These are phyloP conservation scores for Boechera retrofracta DNA, from an alignment of 345 rosid genomes.

Conservation along the genomic window DNA sequence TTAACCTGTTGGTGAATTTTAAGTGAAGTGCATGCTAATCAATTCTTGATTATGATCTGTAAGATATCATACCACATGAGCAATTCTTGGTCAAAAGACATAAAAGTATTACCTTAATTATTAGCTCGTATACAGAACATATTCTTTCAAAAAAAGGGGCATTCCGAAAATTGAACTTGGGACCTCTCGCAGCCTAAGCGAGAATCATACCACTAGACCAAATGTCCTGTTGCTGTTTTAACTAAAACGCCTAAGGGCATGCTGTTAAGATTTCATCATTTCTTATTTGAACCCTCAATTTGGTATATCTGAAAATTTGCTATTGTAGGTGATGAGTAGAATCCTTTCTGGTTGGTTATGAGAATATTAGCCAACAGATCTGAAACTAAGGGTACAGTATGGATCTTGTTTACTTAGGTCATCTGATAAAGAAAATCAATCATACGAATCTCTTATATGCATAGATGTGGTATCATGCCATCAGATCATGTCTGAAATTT, in stretches of 20 bases:
- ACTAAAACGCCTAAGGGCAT: background rate
- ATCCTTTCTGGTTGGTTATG: constrained; percentile 8
- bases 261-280: constrained; percentile 1
- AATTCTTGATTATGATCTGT: constrained; percentile 4
- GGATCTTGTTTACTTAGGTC: constrained; percentile 10
- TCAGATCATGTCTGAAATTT: background rate
- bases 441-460: background rate
- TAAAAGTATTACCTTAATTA: background rate
- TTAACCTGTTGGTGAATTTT: background rate
- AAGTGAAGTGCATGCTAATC: constrained; percentile 11
- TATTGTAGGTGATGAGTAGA: background rate
- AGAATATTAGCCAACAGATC: background rate
- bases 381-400: background rate
- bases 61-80: constrained; percentile 13
- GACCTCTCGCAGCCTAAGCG: constrained; percentile 95
- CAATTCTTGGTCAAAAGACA: background rate
- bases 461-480: constrained; percentile 16
- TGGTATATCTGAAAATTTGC: background rate
- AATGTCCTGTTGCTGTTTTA: constrained; percentile 55
- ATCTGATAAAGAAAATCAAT: background rate
- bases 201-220: constrained; percentile 90
- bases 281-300: background rate
- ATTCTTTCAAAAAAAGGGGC: constrained; percentile 44
- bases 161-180: constrained; percentile 94
- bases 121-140: background rate